Conservation (phyloP, 169 alveolate genomes). For the Perkinsus marinus region DNA sequence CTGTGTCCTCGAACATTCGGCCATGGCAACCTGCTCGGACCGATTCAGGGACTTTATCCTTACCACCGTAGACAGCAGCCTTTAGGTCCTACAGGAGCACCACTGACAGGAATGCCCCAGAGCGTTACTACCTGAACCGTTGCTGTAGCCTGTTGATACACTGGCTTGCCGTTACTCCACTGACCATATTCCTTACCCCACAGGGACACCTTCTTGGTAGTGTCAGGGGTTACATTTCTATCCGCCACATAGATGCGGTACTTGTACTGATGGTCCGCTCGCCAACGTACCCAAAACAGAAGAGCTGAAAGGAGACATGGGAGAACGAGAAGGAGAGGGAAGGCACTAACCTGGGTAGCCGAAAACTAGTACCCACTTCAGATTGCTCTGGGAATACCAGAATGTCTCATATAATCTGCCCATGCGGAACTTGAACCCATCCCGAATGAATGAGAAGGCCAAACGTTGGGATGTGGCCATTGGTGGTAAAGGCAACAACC, state of each 20-base stretch:
- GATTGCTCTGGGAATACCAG: slow-evolving; percentile 6
- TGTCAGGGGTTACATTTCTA: not conserved
- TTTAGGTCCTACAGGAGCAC: not conserved
- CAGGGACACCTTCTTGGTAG: not conserved
- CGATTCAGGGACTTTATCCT: not conserved
- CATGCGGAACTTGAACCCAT: not conserved
- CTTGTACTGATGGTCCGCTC: slow-evolving; percentile 3
- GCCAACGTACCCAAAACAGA: slow-evolving; percentile 5
- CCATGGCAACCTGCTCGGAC: slow-evolving; percentile 1
- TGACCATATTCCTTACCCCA: not conserved
- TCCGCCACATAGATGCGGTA: not conserved
- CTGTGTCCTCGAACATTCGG: slow-evolving; percentile 4
- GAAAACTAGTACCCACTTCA: slow-evolving; percentile 7
- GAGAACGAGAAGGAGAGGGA: not conserved
- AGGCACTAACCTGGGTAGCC: not conserved
- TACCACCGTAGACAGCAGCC: not conserved
- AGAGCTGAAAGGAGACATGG: not conserved
- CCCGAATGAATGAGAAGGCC: not conserved
- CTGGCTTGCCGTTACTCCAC: not conserved
- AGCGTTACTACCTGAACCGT: not conserved
- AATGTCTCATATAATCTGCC: not conserved
- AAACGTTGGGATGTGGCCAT: not conserved
- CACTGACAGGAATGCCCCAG: not conserved
- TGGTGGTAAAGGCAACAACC: not conserved
- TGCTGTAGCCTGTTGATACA: not conserved